Percentiles rank a stretch among this genome's conserved stretches.
Evolutionary conservation across 2,329 filamentous ascomycete genomes (phyloP).

Genomic region (Periconia digitata): DNA sequence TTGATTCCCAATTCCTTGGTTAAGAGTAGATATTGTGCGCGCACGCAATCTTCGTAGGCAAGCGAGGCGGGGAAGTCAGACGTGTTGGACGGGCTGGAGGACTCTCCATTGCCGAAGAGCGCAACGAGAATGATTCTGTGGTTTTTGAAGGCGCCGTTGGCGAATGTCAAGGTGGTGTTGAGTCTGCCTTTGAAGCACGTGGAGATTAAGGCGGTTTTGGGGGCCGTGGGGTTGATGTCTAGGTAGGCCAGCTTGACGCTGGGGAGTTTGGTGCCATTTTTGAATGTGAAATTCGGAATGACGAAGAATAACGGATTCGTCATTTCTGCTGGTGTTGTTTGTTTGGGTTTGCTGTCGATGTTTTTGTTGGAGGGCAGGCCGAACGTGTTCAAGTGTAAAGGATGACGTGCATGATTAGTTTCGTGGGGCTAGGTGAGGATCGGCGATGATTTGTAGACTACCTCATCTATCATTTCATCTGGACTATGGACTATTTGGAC

Average conservation of each 20-base stretch:
- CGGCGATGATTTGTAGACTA: no score
- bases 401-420: no score
- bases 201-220: constrained; percentile 46
- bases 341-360: no score
- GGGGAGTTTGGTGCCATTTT: constrained; percentile 18
- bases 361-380: no score
- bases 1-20: constrained; percentile 45
- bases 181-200: constrained; percentile 60
- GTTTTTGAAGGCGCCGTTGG: constrained; percentile 44
- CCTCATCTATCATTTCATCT: no score
- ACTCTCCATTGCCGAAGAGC: constrained; percentile 57
- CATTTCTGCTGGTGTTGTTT: no score
- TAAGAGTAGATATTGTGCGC: constrained; percentile 51
- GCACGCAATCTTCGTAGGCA: constrained; percentile 55
- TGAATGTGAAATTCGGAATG: constrained; percentile 21
- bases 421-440: no score
- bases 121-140: constrained; percentile 57
- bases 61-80: constrained; percentile 49
- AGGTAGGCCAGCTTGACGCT: constrained; percentile 22
- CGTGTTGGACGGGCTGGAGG: constrained; percentile 55
- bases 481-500: no score
- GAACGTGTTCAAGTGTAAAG: no score
- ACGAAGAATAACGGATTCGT: constrained; percentile 4
- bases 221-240: constrained; percentile 24
- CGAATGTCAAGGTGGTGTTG: constrained; percentile 52